These are phyloP conservation scores for Coprinopsis cinerea DNA, from an alignment of 768 basidiomycete genomes.

Conservation along the genomic window DNA sequence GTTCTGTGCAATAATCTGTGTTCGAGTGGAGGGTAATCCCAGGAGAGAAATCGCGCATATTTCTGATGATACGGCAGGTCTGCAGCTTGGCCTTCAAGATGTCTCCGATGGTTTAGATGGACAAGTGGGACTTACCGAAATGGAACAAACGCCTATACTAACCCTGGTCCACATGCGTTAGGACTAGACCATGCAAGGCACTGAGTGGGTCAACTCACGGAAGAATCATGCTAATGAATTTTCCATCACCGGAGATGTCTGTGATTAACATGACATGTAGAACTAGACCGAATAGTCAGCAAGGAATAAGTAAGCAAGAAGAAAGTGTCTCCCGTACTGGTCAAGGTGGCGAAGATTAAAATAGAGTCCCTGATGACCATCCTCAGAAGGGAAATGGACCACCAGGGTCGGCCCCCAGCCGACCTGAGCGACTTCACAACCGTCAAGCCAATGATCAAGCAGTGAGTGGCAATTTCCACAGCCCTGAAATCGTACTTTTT, in stretches of 20 bases:
- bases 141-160: slow-evolving; percentile 4
- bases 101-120: too few species aligned
- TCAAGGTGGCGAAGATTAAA: not conserved
- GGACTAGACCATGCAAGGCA: not conserved
- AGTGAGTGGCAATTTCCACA: not conserved
- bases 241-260: not conserved
- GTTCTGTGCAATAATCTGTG: too few species aligned
- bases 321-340: not conserved
- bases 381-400: not conserved
- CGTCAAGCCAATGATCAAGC: not conserved
- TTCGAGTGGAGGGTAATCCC: too few species aligned
- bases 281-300: not conserved
- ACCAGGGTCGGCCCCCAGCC: not conserved
- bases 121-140: slow-evolving; percentile 14
- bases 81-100: too few species aligned
- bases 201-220: slow-evolving; percentile 7
- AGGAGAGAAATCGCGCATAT: not conserved
- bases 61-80: not conserved
- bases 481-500: not conserved
- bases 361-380: not conserved
- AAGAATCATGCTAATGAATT: slow-evolving; percentile 4
- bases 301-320: too few species aligned
- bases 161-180: slow-evolving; percentile 1
- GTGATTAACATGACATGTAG: not conserved
- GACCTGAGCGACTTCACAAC: not conserved